A percentile compares a stretch with the other conserved stretches of the same genome.
Evolutionary conservation across 495 filamentous ascomycete species (phyloP).

Genomic region (Aspergillus ostianus): DNA sequence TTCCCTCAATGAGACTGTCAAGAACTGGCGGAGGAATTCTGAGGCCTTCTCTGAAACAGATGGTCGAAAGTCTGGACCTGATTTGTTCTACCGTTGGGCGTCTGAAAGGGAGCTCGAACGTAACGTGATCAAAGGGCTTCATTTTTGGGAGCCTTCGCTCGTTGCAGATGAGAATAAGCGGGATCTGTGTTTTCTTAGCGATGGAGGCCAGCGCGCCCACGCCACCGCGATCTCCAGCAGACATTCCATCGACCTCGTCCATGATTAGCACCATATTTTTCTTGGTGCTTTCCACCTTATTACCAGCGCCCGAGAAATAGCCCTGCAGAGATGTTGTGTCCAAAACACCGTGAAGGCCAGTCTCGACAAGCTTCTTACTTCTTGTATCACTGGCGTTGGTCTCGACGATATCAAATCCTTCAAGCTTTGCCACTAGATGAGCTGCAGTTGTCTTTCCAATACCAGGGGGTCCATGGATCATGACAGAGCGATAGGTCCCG

Average conservation of each 20-base stretch:
- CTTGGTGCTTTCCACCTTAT: slow-evolving; percentile 74
- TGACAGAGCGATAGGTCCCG: slow-evolving; percentile 76
- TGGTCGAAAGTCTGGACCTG: slow-evolving; percentile 85
- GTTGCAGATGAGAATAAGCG: slow-evolving; percentile 97
- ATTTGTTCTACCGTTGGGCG: slow-evolving; percentile 88
- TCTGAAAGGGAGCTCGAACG: slow-evolving; percentile 80
- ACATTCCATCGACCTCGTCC: slow-evolving; percentile 99
- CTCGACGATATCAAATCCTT: slow-evolving; percentile 91
- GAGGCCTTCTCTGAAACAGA: slow-evolving; percentile 87
- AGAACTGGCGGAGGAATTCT: slow-evolving; percentile 85
- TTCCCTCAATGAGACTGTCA: slow-evolving; percentile 92
- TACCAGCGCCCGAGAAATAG: slow-evolving; percentile 83
- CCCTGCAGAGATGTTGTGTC: slow-evolving; percentile 91
- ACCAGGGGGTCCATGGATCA: slow-evolving; percentile 91
- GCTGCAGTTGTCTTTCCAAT: slow-evolving; percentile 98
- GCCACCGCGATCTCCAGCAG: slow-evolving; percentile 91
- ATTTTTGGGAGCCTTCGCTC: slow-evolving; percentile 91
- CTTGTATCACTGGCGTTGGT: slow-evolving; percentile 96
- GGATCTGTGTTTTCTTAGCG: slow-evolving; percentile 91
- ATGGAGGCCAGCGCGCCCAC: slow-evolving; percentile 91
- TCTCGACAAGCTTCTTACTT: slow-evolving; percentile 95
- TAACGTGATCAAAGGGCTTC: slow-evolving; percentile 90
- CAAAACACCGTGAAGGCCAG: slow-evolving; percentile 78
- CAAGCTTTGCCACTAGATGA: slow-evolving; percentile 87
- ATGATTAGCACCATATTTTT: slow-evolving; percentile 95